Base-by-base conservation (phyloP, 2,329 filamentous ascomycete species). In the Aureobasidium melanogenum region DNA sequence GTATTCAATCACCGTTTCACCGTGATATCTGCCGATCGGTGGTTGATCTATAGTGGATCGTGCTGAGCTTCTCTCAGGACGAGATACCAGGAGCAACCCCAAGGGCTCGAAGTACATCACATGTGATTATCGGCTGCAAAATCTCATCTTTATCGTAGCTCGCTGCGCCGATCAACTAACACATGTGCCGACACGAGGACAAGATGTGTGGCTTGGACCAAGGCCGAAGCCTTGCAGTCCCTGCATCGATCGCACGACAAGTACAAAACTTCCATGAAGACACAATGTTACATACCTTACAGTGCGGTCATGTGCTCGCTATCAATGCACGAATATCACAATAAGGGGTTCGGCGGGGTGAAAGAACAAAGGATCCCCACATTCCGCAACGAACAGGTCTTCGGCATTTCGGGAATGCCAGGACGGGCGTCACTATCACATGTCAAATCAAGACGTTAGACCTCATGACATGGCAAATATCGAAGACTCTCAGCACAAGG, bases 401-500 rank as follows among this genome's bases (percentile, higher is more conserved):
- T 44, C 24, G 52, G 34, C 22, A 19, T 22, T 32, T 41, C 38
- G 36, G 52, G 26, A 34, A 43, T 19, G 24, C 17, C 14, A 19
- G 17, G 8, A 44, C n/a, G 24, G 34, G 50, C 50, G 26, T 54
- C 19, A 39, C 41, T 57, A 47, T 57, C 54, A 57, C 54, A 57
- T 57, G 54, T 32, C 41, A 56, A 43, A 26, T 34, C 7, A 24
- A 43, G 39, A 56, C 51, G 51, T 55, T 43, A 32, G 39, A 32
- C 52, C 52, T 56, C 52, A 55, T 55, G 51, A 55, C 52, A 56
- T 44, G 52, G 17, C 38, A 56, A 34, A 44, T 24, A 44, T 44
- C 26, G n/a, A 44, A 39, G 17, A 44, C 30, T 54, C 15, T 36
- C n/a, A 43, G 38, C 52, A 44, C 39, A 44, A 56, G 52, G 34